A percentile compares a stretch with the other conserved stretches of the same genome.
Conservation (phyloP, 495 filamentous ascomycete species). For the Sordaria brevicollis region DNA sequence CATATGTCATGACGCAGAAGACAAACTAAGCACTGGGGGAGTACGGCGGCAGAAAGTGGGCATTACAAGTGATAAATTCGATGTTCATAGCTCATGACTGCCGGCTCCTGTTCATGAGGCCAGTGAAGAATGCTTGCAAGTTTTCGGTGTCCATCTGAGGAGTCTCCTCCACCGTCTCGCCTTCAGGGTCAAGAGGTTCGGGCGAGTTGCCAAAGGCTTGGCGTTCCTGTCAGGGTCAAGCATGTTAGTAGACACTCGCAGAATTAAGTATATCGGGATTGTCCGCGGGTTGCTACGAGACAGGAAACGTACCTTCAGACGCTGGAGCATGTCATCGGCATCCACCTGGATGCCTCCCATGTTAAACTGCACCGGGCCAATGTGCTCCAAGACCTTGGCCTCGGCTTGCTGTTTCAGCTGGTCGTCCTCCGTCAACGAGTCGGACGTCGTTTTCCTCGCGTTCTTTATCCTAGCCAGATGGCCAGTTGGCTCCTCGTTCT, state of each 20-base stretch:
- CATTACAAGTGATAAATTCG: neutral
- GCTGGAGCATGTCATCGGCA: conserved; percentile 87
- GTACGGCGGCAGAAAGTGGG: neutral
- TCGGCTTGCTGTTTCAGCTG: conserved; percentile 25
- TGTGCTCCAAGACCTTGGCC: conserved; percentile 71
- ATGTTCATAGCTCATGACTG: neutral
- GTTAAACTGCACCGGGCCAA: conserved; percentile 93
- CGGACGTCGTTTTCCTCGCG: conserved; percentile 18
- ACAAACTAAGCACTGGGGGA: neutral
- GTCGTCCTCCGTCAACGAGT: conserved; percentile 5
- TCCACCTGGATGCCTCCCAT: conserved; percentile 96
- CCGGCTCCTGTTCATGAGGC: conserved; percentile 31
- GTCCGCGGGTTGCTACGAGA: neutral
- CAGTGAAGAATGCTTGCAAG: conserved; percentile 39
- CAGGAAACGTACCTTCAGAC: conserved; percentile 56
- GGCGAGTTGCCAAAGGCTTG: conserved; percentile 32
- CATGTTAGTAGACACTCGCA: neutral
- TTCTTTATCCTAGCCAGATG: conserved; percentile 28
- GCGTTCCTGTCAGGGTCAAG: conserved; percentile 25
- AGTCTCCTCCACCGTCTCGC: conserved; percentile 21
- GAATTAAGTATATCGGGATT: neutral
- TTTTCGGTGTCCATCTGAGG: conserved; percentile 36
- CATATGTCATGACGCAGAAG: neutral
- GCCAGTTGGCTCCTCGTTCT: conserved; percentile 51
- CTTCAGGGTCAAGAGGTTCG: conserved; percentile 22